These are phyloP conservation scores for Argentina anserina DNA, from an alignment of 306 rosid species.

Conservation along the genomic window DNA sequence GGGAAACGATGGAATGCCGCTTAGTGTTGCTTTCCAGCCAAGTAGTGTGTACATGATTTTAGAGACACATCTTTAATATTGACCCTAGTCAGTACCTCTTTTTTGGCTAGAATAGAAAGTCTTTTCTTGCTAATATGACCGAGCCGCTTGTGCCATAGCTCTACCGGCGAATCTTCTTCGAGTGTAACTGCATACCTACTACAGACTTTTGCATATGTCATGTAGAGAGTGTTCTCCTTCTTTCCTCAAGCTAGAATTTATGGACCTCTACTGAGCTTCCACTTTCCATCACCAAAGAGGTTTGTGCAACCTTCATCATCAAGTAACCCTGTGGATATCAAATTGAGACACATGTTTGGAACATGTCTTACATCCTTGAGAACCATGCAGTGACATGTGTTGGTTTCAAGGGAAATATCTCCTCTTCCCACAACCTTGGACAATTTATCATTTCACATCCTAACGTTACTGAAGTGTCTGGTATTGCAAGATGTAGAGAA, in stretches of 20 bases:
- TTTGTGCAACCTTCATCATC: not conserved
- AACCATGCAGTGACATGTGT: not conserved
- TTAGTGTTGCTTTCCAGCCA: slow-evolving; percentile 3
- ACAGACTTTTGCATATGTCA: too few species aligned
- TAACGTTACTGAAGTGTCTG: not conserved
- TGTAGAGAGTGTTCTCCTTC: not conserved
- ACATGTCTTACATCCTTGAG: slow-evolving; percentile 21
- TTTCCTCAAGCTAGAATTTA: not conserved
- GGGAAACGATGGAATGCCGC: not conserved
- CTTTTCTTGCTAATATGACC: too few species aligned
- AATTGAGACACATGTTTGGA: not conserved
- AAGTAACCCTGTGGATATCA: not conserved
- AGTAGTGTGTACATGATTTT: too few species aligned
- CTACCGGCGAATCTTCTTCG: too few species aligned
- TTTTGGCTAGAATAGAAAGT: too few species aligned
- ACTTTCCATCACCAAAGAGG: not conserved
- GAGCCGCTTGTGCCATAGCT: too few species aligned
- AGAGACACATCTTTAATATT: too few species aligned
- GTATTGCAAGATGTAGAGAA: slow-evolving; percentile 3
- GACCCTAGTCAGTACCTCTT: too few species aligned
- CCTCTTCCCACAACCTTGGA: slow-evolving; percentile 1
- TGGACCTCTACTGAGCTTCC: not conserved
- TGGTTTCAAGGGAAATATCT: slow-evolving; percentile 9
- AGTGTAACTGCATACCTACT: too few species aligned
- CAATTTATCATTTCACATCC: slow-evolving; percentile 2